A percentile compares a stretch with the other conserved stretches of the same genome.
These are phyloP conservation scores for Achaetomiella virescens DNA, from an alignment of 495 filamentous ascomycete genomes.

Conservation along the genomic window DNA sequence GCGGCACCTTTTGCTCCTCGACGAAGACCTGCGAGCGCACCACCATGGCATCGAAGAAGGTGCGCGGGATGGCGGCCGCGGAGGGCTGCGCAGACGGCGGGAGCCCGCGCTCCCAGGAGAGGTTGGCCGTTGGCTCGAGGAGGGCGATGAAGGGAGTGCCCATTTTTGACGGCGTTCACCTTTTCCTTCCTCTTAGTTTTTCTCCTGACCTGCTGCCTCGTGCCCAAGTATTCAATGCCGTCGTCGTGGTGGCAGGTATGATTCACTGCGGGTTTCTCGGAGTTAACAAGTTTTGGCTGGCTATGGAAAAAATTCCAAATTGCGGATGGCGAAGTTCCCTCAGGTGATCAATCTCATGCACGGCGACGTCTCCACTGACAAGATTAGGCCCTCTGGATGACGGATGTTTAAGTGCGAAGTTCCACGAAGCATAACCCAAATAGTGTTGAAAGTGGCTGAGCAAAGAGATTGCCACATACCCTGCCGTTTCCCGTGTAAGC, in stretches of 20 bases:
- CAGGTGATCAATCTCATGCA: neutral
- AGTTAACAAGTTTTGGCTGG: too few relatives aligned
- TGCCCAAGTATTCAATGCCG: neutral
- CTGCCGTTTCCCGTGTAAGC: neutral
- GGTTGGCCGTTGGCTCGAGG: slow-evolving; percentile 36
- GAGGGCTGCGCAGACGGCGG: slow-evolving; percentile 5
- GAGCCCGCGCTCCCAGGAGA: slow-evolving; percentile 9
- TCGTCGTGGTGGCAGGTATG: too few relatives aligned
- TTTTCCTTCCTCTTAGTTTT: too few relatives aligned
- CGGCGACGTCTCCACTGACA: neutral
- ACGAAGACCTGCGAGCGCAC: slow-evolving; percentile 76
- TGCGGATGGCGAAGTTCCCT: too few relatives aligned
- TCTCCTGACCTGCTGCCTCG: neutral
- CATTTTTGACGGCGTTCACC: too few relatives aligned
- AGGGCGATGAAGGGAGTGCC: slow-evolving; percentile 43
- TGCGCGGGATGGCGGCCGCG: slow-evolving; percentile 41
- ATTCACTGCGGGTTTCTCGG: too few relatives aligned
- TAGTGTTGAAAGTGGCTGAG: too few relatives aligned
- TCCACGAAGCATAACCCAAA: neutral
- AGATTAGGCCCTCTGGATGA: neutral
- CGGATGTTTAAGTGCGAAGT: neutral
- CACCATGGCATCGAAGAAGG: slow-evolving; percentile 70
- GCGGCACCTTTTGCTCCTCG: slow-evolving; percentile 61
- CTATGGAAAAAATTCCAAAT: too few relatives aligned
- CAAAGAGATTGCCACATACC: neutral